phyloP scores from a whole-genome alignment of 2,329 filamentous ascomycete species.

The Lachnellula cervina region DNA sequence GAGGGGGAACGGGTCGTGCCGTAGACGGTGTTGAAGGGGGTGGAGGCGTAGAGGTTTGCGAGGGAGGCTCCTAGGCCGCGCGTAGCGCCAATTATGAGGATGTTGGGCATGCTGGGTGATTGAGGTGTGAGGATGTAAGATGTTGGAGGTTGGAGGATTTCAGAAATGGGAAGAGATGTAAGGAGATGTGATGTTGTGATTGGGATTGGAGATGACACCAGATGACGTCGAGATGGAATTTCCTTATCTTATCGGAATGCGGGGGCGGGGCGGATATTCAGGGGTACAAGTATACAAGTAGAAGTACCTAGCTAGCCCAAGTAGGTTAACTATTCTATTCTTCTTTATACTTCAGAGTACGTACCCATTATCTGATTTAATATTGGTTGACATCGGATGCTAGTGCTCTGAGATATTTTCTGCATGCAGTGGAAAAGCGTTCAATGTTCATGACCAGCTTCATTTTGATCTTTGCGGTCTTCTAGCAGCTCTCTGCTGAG shows the following conservation, averaged over 20 bases:
- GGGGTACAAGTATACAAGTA: not conserved
- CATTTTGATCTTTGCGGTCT: too few relatives aligned
- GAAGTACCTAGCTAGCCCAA: not conserved
- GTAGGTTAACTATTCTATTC: not conserved
- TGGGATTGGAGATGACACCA: not conserved
- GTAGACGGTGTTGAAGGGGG: slow-evolving; percentile 46
- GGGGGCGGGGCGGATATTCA: not conserved
- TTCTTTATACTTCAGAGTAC: too few relatives aligned
- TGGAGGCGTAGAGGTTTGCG: slow-evolving; percentile 50
- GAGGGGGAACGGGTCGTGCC: slow-evolving; percentile 51
- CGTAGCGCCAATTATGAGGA: slow-evolving; percentile 64
- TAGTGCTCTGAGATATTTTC: too few relatives aligned
- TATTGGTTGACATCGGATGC: too few relatives aligned
- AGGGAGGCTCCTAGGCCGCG: slow-evolving; percentile 62
- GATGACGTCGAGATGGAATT: not conserved
- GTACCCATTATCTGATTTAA: too few relatives aligned
- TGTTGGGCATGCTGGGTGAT: slow-evolving; percentile 12
- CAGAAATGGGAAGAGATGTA: not conserved
- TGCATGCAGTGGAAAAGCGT: too few relatives aligned
- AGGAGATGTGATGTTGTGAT: not conserved
- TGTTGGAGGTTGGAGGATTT: not conserved
- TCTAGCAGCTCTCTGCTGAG: too few relatives aligned
- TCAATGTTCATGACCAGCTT: too few relatives aligned
- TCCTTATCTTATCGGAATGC: not conserved
- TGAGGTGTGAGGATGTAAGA: not conserved